A percentile compares a stretch with the other conserved stretches of the same genome.
Conservation (phyloP, 768 basidiomycete species). For the Albatrellus ellisii region DNA sequence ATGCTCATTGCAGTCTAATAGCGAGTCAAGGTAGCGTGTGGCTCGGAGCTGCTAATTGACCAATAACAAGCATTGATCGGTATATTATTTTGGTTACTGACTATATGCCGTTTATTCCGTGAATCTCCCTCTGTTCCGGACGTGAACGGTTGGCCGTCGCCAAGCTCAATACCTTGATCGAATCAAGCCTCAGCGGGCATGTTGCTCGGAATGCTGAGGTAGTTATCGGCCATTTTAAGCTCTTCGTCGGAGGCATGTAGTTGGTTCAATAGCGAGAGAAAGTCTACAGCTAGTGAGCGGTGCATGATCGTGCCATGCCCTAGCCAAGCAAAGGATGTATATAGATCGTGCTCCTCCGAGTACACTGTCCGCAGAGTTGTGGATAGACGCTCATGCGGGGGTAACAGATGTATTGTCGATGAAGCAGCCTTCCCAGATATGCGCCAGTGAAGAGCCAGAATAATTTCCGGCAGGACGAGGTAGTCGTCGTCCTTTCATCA, state of each 20-base stretch:
- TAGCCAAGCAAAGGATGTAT: constrained; percentile 53
- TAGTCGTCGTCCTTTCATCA: constrained; percentile 52
- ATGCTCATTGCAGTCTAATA: constrained; percentile 10
- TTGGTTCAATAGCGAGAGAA: constrained; percentile 31
- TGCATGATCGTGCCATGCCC: constrained; percentile 48
- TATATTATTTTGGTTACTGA: constrained; percentile 20
- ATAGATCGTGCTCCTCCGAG: constrained; percentile 22
- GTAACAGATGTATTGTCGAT: constrained; percentile 37
- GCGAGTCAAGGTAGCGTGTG: constrained; percentile 20
- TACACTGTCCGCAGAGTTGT: constrained; percentile 34
- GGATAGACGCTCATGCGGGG: constrained; percentile 47
- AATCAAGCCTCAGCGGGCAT: constrained; percentile 47
- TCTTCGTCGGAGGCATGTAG: constrained; percentile 36
- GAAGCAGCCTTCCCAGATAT: constrained; percentile 17
- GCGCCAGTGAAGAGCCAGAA: constrained; percentile 34
- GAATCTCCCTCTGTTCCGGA: constrained; percentile 42
- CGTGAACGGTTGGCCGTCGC: constrained; percentile 49
- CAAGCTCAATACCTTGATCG: constrained; percentile 46
- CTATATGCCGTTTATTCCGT: constrained; percentile 46
- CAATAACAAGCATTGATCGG: not conserved
- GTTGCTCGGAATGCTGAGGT: constrained; percentile 47
- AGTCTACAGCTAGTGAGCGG: constrained; percentile 29
- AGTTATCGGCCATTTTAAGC: constrained; percentile 58
- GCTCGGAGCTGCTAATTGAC: constrained; percentile 28
- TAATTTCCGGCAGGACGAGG: constrained; percentile 42